phyloP scores from a whole-genome alignment of 495 filamentous ascomycete species.

The Aspergillus saccharolyticus region DNA sequence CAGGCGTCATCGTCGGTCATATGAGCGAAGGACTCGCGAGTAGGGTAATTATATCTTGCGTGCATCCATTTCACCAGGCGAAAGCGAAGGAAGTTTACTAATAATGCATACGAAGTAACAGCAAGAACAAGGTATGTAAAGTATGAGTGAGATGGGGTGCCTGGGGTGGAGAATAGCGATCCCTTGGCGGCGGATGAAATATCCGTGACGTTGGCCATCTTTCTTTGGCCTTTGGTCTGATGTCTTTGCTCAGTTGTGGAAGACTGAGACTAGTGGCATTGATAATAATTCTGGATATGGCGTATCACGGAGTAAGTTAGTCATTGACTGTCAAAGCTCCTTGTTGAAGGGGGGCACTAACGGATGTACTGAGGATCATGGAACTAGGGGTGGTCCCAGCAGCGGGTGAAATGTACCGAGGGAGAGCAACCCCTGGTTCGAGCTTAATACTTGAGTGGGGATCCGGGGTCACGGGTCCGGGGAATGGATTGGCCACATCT shows the following conservation, averaged over 20 bases:
- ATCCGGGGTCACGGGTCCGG: too few species aligned
- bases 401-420: too few species aligned
- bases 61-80: slow-evolving; percentile 42
- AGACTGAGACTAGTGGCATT: background rate
- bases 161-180: background rate
- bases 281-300: background rate
- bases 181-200: background rate
- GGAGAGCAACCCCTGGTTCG: too few species aligned
- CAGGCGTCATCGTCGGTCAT: slow-evolving; percentile 63
- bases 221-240: background rate
- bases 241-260: background rate
- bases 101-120: slow-evolving; percentile 26
- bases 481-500: too few species aligned
- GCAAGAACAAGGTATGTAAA: slow-evolving; percentile 23
- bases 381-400: too few species aligned
- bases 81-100: slow-evolving; percentile 43
- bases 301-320: too few species aligned
- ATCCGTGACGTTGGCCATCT: background rate
- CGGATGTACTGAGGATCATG: too few species aligned
- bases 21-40: slow-evolving; percentile 48
- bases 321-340: too few species aligned
- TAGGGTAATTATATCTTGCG: slow-evolving; percentile 46
- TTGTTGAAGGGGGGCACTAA: too few species aligned
- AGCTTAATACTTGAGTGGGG: too few species aligned
- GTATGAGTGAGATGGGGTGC: slow-evolving; percentile 15